Conservation (phyloP, 257 asterid species). For the Gentiana straminea region DNA sequence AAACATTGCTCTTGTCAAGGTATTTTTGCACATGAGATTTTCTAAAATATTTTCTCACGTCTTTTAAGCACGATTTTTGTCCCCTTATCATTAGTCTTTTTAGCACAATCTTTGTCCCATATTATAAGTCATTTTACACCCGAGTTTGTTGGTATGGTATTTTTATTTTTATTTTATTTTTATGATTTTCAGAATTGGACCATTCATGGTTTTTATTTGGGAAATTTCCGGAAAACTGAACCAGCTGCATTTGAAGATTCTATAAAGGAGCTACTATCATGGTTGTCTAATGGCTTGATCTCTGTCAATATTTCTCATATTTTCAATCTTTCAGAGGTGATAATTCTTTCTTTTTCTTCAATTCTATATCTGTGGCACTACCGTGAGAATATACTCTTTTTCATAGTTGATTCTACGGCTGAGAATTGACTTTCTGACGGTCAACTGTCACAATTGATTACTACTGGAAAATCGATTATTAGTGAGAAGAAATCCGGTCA, state of each 20-base stretch:
- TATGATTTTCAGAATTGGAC: constrained; percentile 71
- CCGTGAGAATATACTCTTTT: too few species aligned
- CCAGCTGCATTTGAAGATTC: constrained; percentile 70
- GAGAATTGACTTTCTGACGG: too few species aligned
- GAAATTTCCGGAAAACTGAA: constrained; percentile 58
- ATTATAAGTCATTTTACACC: too few species aligned
- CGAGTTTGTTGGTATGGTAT: background rate
- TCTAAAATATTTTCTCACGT: constrained; percentile 2
- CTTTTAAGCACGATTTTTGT: background rate
- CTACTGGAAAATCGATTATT: too few species aligned
- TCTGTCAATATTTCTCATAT: constrained; percentile 62
- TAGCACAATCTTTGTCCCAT: too few species aligned
- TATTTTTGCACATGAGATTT: constrained; percentile 19
- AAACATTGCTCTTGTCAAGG: constrained; percentile 94
- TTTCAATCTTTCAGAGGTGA: constrained; percentile 57
- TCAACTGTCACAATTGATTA: too few species aligned
- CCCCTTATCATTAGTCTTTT: too few species aligned
- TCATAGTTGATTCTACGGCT: too few species aligned
- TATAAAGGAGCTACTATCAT: constrained; percentile 66
- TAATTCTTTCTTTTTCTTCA: background rate
- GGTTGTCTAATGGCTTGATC: constrained; percentile 68
- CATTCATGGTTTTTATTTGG: constrained; percentile 90
- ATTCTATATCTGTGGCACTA: too few species aligned
- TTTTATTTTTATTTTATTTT: background rate
- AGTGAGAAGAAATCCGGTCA: too few species aligned